Base-by-base conservation (phyloP, 1,139 yeast species). In the Scheffersomyces segobiensis region DNA sequence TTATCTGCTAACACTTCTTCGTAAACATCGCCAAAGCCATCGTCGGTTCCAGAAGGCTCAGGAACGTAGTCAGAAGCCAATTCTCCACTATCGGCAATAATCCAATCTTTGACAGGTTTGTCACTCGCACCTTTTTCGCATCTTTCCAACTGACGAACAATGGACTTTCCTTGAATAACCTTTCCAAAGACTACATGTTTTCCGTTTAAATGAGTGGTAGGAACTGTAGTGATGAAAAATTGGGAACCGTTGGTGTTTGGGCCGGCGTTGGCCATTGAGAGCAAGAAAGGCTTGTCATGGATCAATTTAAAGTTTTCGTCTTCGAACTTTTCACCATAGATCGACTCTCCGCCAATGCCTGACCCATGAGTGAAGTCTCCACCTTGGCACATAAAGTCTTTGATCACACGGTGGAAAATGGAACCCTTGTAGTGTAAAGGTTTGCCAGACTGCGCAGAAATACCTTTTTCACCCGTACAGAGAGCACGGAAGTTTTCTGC, bases 241-340 rank as follows among this genome's bases (percentile, higher is more conserved):
- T 95, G 98, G 0, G 97, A 92, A 1, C 98, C 98, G 71, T 95
- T 95, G 61, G 98, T 93, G 72, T 89, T 87, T 57, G 97, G 93
- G 14, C 98, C 98, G 5, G 97, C 91, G 72, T 93, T 93, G 61
- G 98, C 98, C 98, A 95, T 95, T 20, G 97, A 91, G 68, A 95
- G 83, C 66, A 93, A 80, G 73, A 90, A 93, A 57, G 98, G 98
- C 68, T 83, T 82, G 65, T 88, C 93, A 71, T 95, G 98, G 64
- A 82, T 83, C 65, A 85, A 75, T 59, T 82, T 75, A 73, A 95
- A 93, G 74, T 89, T 89, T 76, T 95, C 99, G 72, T 95, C 99
- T 70, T 90, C 96, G 71, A 95, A 95, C 74, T 91, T 93, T 67
- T 91, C 97, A 18, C 98, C 98, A 71, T 93, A 95, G 65, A 93